Evolutionary conservation across 495 filamentous ascomycete species (phyloP), one percentile per base, ranked within the genome.

Genomic region (Penicillium silybi): DNA sequence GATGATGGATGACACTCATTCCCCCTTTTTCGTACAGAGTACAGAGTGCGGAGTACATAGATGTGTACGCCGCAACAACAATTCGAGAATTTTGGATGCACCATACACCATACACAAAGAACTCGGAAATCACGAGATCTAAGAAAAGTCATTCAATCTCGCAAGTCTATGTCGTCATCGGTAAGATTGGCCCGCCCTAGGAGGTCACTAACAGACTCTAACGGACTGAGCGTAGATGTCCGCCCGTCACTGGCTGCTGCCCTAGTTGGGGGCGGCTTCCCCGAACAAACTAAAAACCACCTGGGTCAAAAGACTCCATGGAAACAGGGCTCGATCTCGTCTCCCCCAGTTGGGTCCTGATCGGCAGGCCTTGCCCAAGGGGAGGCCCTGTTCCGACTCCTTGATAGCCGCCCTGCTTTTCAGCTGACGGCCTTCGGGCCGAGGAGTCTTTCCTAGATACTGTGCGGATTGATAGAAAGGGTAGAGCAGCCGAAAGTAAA

Each of bases 101-200:
- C 26, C 26, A 10, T 29, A 32, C 11, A 1, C 11, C 29, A 32
- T 3, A 10, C 29, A 2, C 29, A 0, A 15, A 10, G 13, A 32
- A 32, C 6, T 13, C 11, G 29, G 8, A 32, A 13, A 13, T 25
- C 37, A 35, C 18, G 17, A 17, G 46, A 27, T 41, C 38, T 38
- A 15, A 27, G 22, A 25, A 20, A 23, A 38, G 48, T 57, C 54
- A 45, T 48, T 46, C 35, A 11, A 41, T 41, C 39, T 49, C 46
- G 26, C 42, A 22, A 45, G 43, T 32, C 16, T 35, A 58, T 54
- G 55, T 54, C 55, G 55, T 58, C 55, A 58, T 58, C 46, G 37
- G 50, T 50, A 13, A 49, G 46, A 50, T 39, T 51, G 42, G 26
- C 53, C 53, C 46, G 46, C 46, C 19, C 40, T 51, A n/a, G 34